Base-by-base conservation (phyloP, 345 rosid species). In the Moricandia moricandioides region DNA sequence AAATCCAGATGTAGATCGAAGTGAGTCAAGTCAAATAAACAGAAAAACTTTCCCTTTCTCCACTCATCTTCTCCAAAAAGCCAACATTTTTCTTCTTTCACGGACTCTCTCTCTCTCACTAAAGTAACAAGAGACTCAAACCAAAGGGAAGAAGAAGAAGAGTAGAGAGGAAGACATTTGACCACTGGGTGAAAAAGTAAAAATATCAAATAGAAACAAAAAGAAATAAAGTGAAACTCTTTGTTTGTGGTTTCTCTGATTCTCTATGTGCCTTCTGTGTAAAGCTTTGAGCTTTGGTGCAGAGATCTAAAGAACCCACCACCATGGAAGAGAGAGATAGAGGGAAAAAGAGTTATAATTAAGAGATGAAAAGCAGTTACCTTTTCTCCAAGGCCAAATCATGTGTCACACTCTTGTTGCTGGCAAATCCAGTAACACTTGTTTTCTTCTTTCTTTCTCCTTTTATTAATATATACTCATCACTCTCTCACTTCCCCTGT, bases 351-450 rank as follows among this genome's bases (percentile, higher is more conserved):
- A 79, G 76, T 80, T 79, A 85, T 83, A 81, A 86, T 85, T 83
- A 77, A 75, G 77, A 62, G 37, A 62, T 83, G 67, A 82, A 77
- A 81, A 79, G 69, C 34, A 71, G 62, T 63, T 75, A 70, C 68
- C 75, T 78, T 81, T 84, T 55, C 82, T 51, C 82, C 59, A 75
- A 77, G 73, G 79, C 77, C 83, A 82, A 85, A 84, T 85, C 86
- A 86, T 83, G 85, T 83, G 91, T 84, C 84, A 83, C 83, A 70
- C 79, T 78, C 82, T 29, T 7, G 74, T 78, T 73, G 82, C 82
- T 78, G 82, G 82, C 82, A 78, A 55, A 40, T 68, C 78, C 78
- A 78, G 78, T 78, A 73, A 73, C 74, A 62, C 74, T 78, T 78
- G 77, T 78, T 78, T 73, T 72, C 67, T 78, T 78, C 59, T 77